phyloP scores from a whole-genome alignment of 1,284 basidiomycete species.

The Rhizoctonia solani region DNA sequence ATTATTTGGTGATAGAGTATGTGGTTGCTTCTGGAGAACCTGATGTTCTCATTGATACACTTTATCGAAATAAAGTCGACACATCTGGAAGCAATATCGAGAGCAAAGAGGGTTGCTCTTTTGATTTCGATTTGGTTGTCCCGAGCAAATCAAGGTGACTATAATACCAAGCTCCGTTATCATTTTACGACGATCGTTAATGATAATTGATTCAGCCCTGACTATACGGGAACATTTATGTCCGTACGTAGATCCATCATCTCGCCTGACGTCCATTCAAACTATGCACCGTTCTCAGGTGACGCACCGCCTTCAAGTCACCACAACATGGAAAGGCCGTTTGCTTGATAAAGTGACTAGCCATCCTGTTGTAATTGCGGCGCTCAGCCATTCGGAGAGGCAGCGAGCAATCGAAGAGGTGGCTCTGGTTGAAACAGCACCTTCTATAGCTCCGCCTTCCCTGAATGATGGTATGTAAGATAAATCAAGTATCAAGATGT shows the following conservation, averaged over 20 bases:
- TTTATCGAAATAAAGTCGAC: conserved; percentile 22
- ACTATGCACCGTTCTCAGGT: background rate
- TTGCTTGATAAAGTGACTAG: conserved; percentile 24
- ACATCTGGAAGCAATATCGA: background rate
- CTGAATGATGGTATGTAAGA: conserved; percentile 2
- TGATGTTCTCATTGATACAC: conserved; percentile 19
- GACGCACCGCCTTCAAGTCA: conserved; percentile 25
- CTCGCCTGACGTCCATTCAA: background rate
- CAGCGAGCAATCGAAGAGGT: conserved; percentile 20
- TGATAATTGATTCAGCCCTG: conserved; percentile 1
- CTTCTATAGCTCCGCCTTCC: conserved; percentile 13
- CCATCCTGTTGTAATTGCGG: conserved; percentile 7
- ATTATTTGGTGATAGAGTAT: background rate
- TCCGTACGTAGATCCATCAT: conserved; percentile 5
- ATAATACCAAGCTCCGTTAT: background rate
- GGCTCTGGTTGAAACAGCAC: conserved; percentile 11
- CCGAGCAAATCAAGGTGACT: conserved; percentile 20
- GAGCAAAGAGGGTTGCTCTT: background rate
- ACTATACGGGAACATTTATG: conserved; percentile 29
- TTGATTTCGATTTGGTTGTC: conserved; percentile 13
- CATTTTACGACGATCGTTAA: background rate
- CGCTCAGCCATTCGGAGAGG: conserved; percentile 12
- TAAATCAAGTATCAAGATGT: background rate
- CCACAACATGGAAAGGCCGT: conserved; percentile 18
- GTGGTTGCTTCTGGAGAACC: conserved; percentile 29